phyloP scores from a whole-genome alignment of 805 yeast genomes.

The Metschnikowia borealis region DNA sequence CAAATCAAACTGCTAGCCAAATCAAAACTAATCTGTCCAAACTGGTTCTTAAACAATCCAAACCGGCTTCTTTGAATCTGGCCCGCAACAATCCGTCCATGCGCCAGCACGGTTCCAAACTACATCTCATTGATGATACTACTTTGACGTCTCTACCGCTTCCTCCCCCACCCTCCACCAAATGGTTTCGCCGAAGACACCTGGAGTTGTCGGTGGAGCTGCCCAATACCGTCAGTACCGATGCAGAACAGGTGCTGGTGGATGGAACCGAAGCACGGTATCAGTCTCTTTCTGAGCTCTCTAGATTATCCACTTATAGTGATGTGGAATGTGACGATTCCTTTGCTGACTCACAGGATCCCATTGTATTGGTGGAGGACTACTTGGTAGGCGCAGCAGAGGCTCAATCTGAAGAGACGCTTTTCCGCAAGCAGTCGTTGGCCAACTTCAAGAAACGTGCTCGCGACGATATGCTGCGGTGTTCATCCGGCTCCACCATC shows the following conservation, averaged over 20 bases:
- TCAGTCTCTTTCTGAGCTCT: background rate
- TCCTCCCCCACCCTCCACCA: conserved; percentile 42
- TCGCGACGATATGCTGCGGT: conserved; percentile 7
- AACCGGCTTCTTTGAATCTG: background rate
- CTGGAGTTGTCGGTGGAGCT: conserved; percentile 2
- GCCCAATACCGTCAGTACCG: background rate
- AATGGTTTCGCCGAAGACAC: conserved; percentile 7
- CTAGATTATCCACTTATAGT: background rate
- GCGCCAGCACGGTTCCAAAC: conserved; percentile 28
- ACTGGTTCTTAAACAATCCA: background rate
- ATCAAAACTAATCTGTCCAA: background rate
- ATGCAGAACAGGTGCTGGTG: background rate
- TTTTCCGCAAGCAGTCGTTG: conserved; percentile 31
- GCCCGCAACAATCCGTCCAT: conserved; percentile 13
- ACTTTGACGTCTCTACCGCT: conserved; percentile 49
- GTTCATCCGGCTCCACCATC: background rate
- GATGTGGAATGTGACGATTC: conserved; percentile 12
- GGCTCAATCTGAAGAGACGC: conserved; percentile 4
- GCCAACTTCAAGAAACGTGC: conserved; percentile 34
- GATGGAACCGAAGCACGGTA: background rate
- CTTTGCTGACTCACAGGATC: conserved; percentile 29
- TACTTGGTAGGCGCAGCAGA: conserved; percentile 33
- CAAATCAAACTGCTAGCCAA: too few relatives aligned
- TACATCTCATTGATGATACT: conserved; percentile 47
- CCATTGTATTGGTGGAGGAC: conserved; percentile 53